Evolutionary conservation across 768 basidiomycete species (phyloP).

Genomic region (Dentipellis sp.): DNA sequence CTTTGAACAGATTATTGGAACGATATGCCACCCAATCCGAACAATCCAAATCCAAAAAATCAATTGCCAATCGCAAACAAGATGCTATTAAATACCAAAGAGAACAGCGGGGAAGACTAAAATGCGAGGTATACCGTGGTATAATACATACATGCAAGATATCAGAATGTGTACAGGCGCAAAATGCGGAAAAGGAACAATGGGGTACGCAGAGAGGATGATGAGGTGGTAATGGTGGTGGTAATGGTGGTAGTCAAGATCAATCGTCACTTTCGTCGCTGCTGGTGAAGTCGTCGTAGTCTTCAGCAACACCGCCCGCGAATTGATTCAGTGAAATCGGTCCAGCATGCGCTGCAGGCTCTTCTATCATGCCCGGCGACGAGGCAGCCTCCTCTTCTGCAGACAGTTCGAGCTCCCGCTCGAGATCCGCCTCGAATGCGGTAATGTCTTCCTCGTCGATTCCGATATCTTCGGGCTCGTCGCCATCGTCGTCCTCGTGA

Average conservation of each 20-base stretch:
- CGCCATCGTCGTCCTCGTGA: slow-evolving; percentile 27
- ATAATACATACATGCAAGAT: not conserved
- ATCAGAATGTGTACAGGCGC: too few relatives aligned
- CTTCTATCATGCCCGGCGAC: slow-evolving; percentile 2
- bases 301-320: slow-evolving; percentile 30
- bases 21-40: not conserved
- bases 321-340: slow-evolving; percentile 45
- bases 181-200: not conserved
- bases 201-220: not conserved
- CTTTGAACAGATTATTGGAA: too few relatives aligned
- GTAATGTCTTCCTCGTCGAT: not conserved
- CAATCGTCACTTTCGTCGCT: slow-evolving; percentile 37
- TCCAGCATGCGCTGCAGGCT: slow-evolving; percentile 13
- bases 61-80: not conserved
- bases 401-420: slow-evolving; percentile 13
- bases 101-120: not conserved
- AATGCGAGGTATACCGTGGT: not conserved
- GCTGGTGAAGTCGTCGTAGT: slow-evolving; percentile 40
- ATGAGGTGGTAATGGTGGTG: not conserved
- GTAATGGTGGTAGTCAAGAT: not conserved
- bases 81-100: not conserved
- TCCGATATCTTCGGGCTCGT: slow-evolving; percentile 40
- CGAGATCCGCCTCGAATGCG: not conserved
- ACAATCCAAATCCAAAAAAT: not conserved
- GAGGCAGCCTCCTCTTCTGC: slow-evolving; percentile 7